Percentiles rank a stretch among this genome's conserved stretches.
These are phyloP conservation scores for Colletotrichum lini DNA, from an alignment of 2,329 filamentous ascomycete genomes.

Conservation along the genomic window DNA sequence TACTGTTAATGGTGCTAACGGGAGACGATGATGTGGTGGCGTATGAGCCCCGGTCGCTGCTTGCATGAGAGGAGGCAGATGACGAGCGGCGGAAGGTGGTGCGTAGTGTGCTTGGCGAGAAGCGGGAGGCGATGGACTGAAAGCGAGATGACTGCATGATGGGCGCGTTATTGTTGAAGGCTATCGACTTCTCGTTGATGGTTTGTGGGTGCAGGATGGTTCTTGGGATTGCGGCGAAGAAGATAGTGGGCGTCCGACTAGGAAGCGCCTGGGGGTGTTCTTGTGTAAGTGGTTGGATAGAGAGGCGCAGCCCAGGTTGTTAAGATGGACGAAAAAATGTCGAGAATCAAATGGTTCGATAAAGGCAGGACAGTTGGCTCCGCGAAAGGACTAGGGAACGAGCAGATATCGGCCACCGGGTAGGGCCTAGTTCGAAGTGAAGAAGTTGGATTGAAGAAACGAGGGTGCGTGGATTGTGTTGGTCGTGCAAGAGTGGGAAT, in stretches of 20 bases:
- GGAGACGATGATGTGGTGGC: conserved; percentile 61
- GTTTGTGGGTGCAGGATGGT: neutral
- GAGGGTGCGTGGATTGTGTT: neutral
- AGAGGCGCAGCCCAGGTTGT: conserved; percentile 52
- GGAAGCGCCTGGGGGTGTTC: neutral
- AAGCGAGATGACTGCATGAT: conserved; percentile 65
- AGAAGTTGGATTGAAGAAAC: neutral
- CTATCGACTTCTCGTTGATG: neutral
- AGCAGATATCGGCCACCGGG: conserved; percentile 21
- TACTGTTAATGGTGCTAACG: conserved; percentile 69
- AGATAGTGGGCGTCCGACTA: neutral
- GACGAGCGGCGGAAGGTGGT: conserved; percentile 68
- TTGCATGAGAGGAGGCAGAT: conserved; percentile 59
- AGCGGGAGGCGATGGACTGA: conserved; percentile 65
- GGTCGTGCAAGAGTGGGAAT: conserved; percentile 2
- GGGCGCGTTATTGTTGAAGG: conserved; percentile 24
- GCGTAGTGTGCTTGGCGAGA: conserved; percentile 64
- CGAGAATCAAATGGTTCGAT: conserved; percentile 46
- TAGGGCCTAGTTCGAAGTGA: conserved; percentile 3
- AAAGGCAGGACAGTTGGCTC: conserved; percentile 51
- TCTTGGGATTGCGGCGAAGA: neutral
- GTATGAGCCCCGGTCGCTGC: conserved; percentile 58
- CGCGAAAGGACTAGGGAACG: conserved; percentile 38
- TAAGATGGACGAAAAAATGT: conserved; percentile 47
- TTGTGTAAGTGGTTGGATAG: conserved; percentile 33